Conservation (phyloP, 768 basidiomycete species). For the Termitomyces sp. region DNA sequence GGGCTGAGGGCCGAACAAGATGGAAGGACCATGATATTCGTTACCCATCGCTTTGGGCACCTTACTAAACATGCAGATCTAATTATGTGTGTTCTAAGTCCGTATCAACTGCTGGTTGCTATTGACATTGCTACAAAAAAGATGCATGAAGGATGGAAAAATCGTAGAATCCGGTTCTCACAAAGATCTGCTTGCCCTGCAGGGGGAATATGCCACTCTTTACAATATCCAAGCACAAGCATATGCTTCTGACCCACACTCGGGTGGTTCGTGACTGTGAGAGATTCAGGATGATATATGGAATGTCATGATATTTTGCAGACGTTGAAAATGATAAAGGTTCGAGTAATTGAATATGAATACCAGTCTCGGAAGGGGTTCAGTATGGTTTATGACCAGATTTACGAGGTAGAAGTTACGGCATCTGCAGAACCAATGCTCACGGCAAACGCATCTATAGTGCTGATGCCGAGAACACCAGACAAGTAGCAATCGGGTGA, state of each 20-base stretch:
- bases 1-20: slow-evolving; percentile 22
- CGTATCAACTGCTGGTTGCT: neutral
- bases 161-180: slow-evolving; percentile 27
- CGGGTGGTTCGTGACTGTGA: neutral
- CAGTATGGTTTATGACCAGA: neutral
- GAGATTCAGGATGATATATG: no score
- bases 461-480: no score
- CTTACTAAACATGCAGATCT: slow-evolving; percentile 29
- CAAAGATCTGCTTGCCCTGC: slow-evolving; percentile 21
- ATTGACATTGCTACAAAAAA: slow-evolving; percentile 1
- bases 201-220: slow-evolving; percentile 26
- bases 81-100: slow-evolving; percentile 22
- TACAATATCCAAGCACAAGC: slow-evolving; percentile 29
- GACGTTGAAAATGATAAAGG: no score
- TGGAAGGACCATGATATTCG: slow-evolving; percentile 34
- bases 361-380: no score
- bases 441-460: no score
- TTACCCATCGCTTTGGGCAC: slow-evolving; percentile 31
- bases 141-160: slow-evolving; percentile 30
- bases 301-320: neutral
- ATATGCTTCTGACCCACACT: slow-evolving; percentile 12
- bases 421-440: no score
- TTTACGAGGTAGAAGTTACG: no score
- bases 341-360: no score
- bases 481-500: no score